These are phyloP conservation scores for Aspergillus jensenii DNA, from an alignment of 2,329 filamentous ascomycete species.

Conservation along the genomic window DNA sequence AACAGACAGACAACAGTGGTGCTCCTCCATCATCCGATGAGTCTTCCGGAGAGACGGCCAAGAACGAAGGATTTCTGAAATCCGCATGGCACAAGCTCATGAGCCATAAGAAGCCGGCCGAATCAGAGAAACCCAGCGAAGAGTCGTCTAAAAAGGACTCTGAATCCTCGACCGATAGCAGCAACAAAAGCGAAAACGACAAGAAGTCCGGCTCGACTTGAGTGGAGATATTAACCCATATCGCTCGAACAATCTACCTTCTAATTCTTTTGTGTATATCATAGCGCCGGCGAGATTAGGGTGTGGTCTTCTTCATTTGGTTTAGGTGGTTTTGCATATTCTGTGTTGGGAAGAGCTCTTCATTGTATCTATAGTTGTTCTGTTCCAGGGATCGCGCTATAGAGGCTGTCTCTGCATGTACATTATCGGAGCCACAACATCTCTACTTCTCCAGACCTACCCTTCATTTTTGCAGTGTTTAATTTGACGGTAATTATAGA, in stretches of 20 bases:
- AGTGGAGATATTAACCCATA: slow-evolving; percentile 12
- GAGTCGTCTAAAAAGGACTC: slow-evolving; percentile 30
- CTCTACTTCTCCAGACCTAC: slow-evolving; percentile 11
- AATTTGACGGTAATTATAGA: slow-evolving; percentile 6
- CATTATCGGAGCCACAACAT: slow-evolving; percentile 14
- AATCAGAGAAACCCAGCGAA: slow-evolving; percentile 28
- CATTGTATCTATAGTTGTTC: slow-evolving; percentile 10
- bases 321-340: slow-evolving; percentile 13
- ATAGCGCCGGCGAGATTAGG: slow-evolving; percentile 41
- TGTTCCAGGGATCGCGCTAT: slow-evolving; percentile 6
- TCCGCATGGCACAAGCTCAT: slow-evolving; percentile 90
- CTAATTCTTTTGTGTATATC: slow-evolving; percentile 35
- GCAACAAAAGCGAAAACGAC: slow-evolving; percentile 20
- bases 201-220: slow-evolving; percentile 40
- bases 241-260: slow-evolving; percentile 11
- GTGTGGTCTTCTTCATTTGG: slow-evolving; percentile 4
- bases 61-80: slow-evolving; percentile 87
- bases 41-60: slow-evolving; percentile 54
- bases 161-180: slow-evolving; percentile 14
- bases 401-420: slow-evolving; percentile 16
- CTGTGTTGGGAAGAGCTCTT: slow-evolving; percentile 16
- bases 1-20: slow-evolving; percentile 11
- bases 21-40: slow-evolving; percentile 21
- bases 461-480: neutral
- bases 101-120: slow-evolving; percentile 56